These are phyloP conservation scores for Claviceps lovelessii DNA, from an alignment of 2,329 filamentous ascomycete genomes.

Conservation along the genomic window DNA sequence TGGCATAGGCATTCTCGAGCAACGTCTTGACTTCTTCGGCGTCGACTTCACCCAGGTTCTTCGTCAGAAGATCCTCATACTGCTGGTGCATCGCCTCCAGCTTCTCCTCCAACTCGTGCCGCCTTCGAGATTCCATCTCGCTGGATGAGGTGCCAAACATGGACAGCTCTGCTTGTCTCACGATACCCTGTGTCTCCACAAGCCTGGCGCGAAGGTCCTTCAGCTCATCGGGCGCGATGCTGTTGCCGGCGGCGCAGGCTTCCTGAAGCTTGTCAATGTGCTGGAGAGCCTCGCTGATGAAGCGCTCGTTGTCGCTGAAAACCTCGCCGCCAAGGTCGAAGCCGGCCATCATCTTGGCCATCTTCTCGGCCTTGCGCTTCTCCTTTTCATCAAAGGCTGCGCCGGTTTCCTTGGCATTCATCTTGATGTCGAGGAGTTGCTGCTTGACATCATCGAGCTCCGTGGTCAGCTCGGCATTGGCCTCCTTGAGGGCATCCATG, in stretches of 20 bases:
- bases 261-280: constrained; percentile 68
- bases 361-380: constrained; percentile 95
- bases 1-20: constrained; percentile 61
- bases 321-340: constrained; percentile 89
- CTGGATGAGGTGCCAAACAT: constrained; percentile 55
- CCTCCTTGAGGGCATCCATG: constrained; percentile 94
- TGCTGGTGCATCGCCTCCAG: constrained; percentile 62
- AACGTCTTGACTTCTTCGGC: constrained; percentile 71
- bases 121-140: constrained; percentile 51
- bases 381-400: constrained; percentile 93
- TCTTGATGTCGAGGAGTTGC: constrained; percentile 86
- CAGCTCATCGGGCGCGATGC: constrained; percentile 69
- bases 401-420: constrained; percentile 87
- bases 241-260: constrained; percentile 61
- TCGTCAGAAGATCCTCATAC: constrained; percentile 69
- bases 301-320: constrained; percentile 84
- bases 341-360: constrained; percentile 99
- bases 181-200: constrained; percentile 79
- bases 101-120: constrained; percentile 63
- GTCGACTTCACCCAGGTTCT: constrained; percentile 65
- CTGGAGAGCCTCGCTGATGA: constrained; percentile 70
- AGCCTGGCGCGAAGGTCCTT: constrained; percentile 62
- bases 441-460: constrained; percentile 95
- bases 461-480: constrained; percentile 78
- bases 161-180: constrained; percentile 82